Evolutionary conservation across 2,329 filamentous ascomycete genomes (phyloP).

Genomic region (Cercospora beticola): DNA sequence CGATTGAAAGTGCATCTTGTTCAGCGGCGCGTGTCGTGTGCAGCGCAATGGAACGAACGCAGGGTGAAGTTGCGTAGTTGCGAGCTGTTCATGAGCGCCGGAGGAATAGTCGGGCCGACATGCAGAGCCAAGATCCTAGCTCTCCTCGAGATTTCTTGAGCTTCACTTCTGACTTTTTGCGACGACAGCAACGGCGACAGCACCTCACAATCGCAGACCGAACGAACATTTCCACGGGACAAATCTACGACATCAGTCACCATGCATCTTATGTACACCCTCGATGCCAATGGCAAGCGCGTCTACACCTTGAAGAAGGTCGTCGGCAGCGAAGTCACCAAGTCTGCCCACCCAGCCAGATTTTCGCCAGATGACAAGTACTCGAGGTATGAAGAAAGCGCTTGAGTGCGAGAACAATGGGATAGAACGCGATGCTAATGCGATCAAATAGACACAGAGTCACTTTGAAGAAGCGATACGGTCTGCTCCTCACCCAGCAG

Average conservation of each 20-base stretch:
- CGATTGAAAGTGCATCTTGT: constrained; percentile 10
- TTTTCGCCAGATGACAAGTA: constrained; percentile 99
- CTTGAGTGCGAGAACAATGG: not conserved
- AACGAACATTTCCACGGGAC: not conserved
- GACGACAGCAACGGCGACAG: not conserved
- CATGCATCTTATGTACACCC: constrained; percentile 83
- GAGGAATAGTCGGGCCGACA: not conserved
- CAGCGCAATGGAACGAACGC: not conserved
- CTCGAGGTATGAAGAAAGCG: constrained; percentile 59
- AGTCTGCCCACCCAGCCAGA: constrained; percentile 90
- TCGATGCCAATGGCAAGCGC: constrained; percentile 79
- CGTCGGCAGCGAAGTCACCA: constrained; percentile 76
- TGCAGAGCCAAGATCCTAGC: not conserved
- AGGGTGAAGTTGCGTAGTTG: constrained; percentile 9
- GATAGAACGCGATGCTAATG: not conserved
- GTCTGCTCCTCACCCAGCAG: constrained; percentile 78
- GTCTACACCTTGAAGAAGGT: constrained; percentile 96
- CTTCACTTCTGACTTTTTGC: constrained; percentile 7
- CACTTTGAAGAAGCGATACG: constrained; percentile 90
- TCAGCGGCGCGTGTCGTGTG: not conserved
- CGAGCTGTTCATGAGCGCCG: constrained; percentile 11
- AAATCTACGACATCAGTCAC: constrained; percentile 27
- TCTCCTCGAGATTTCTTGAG: constrained; percentile 4
- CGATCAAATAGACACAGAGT: constrained; percentile 70
- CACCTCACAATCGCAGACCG: not conserved